These are phyloP conservation scores for Guadua angustifolia DNA, from an alignment of 176 grass and related monocot species.

Conservation along the genomic window DNA sequence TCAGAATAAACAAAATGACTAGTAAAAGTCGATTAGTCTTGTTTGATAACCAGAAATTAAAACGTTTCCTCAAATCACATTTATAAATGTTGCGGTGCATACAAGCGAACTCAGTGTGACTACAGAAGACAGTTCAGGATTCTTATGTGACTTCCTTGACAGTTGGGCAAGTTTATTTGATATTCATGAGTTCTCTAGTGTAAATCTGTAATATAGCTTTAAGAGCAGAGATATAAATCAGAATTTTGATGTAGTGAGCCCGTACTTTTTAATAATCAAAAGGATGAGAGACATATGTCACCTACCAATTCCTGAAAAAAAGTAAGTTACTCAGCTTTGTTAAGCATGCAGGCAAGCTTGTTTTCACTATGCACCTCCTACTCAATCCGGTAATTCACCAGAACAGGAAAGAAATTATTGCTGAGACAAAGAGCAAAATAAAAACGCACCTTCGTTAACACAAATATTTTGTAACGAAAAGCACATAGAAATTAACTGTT, in stretches of 20 bases:
- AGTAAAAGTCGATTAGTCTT: not conserved
- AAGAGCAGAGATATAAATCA: slow-evolving; percentile 3
- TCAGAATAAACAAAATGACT: not conserved
- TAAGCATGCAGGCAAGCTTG: not conserved
- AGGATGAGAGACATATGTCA: slow-evolving; percentile 18
- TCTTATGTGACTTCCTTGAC: slow-evolving; percentile 2
- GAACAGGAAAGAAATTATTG: not conserved
- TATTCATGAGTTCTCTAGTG: slow-evolving; percentile 17
- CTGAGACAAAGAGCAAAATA: slow-evolving; percentile 11
- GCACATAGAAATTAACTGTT: not conserved
- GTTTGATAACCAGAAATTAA: not conserved
- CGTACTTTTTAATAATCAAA: slow-evolving; percentile 20
- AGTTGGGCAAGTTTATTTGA: slow-evolving; percentile 7
- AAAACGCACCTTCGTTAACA: not conserved
- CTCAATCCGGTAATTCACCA: not conserved
- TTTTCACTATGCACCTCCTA: slow-evolving; percentile 2
- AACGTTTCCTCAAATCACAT: slow-evolving; percentile 3
- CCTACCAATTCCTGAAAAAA: not conserved
- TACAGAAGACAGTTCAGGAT: slow-evolving; percentile 4
- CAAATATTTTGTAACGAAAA: not conserved
- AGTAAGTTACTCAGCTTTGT: not conserved
- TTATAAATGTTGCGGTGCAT: not conserved
- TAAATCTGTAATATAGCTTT: slow-evolving; percentile 26
- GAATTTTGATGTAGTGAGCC: slow-evolving; percentile 5
- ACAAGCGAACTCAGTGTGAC: slow-evolving; percentile 9